Base-by-base conservation (phyloP, 192 early-diverging fungal genomes). In the Backusella sp. region DNA sequence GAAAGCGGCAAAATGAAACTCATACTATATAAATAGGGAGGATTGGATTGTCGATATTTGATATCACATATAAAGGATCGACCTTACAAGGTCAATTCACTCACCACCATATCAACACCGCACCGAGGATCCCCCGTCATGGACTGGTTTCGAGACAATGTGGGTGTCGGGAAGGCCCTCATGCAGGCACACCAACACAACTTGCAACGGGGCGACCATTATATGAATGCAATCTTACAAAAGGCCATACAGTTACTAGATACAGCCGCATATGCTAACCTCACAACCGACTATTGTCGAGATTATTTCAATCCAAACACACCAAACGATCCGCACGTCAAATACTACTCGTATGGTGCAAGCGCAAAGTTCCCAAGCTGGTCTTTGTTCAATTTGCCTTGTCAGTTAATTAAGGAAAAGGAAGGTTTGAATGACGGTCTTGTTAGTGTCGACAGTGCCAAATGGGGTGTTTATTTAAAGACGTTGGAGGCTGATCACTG, bases 371-470 rank as follows among this genome's bases (percentile, higher is more conserved):
- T 91, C 8, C 88, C 88, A n/a, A 88, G 89, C 17, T 83, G 94
- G 46, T 88, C 56, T 28, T 88, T 88, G 36, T 86, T 97, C 4
- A 88, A 88, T 21, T 90, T 96, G 30, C 91, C 96, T 7, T 90
- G 94, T 77, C 87, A 93, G 59, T 87, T 97, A 39, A 91, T 99
- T 56, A 83, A 86, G 39, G 82, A 84, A 17, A 87, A 88, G 12
- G 97, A 97, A 77, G 97, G 96, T 2, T 88, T 90, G 0, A 99
- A 99, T 80, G 97, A 99, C 83, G 97, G 97, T 8, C 83, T 99
- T 71, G 97, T 99, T 15, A 92, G 90, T 37, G 73, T 95, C 3
- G 78, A 88, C 12, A 93, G 91, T 77, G 96, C 97, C 4, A 86
- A 87, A 77, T 99, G 95, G 97, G 97, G 97, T 12, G 80, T 90